Conservation (phyloP, 148 eudicot genomes). For the Camellia granthamiana region DNA sequence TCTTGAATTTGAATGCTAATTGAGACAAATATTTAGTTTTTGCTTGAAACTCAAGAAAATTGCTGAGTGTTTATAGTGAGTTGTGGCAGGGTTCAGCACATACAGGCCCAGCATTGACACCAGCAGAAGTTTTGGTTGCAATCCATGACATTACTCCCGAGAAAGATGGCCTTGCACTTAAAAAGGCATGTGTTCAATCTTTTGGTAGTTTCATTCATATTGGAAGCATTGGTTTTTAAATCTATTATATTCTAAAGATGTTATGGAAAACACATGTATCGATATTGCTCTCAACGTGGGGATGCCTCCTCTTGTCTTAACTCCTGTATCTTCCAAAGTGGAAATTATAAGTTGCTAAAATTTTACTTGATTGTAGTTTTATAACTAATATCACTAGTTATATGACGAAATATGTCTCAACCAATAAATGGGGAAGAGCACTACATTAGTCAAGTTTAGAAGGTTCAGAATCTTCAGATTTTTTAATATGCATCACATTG, state of each 20-base stretch:
- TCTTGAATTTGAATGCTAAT: not conserved
- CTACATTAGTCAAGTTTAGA: not conserved
- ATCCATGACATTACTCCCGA: constrained; percentile 93
- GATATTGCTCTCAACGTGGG: not conserved
- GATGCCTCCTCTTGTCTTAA: not conserved
- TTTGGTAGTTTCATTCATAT: not conserved
- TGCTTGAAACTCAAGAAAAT: not conserved
- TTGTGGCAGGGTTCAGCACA: constrained; percentile 85
- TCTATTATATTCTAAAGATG: constrained; percentile 2
- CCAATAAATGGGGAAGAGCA: not conserved
- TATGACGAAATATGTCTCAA: not conserved
- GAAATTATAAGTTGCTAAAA: constrained; percentile 3
- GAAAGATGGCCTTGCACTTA: constrained; percentile 79
- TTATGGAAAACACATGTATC: not conserved
- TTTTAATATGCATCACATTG: not conserved
- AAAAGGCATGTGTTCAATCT: constrained; percentile 53
- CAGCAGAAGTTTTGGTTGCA: constrained; percentile 97
- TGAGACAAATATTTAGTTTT: not conserved
- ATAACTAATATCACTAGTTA: not conserved
- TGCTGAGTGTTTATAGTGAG: not conserved
- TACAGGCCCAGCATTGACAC: constrained; percentile 95
- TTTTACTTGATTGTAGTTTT: not conserved
- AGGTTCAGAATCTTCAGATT: not conserved
- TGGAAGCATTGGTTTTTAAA: constrained; percentile 2
- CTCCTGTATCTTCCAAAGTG: not conserved